Percentiles rank a stretch among this genome's conserved stretches.
Conservation (phyloP, 441 rosid genomes). For the Sinapis alba region DNA sequence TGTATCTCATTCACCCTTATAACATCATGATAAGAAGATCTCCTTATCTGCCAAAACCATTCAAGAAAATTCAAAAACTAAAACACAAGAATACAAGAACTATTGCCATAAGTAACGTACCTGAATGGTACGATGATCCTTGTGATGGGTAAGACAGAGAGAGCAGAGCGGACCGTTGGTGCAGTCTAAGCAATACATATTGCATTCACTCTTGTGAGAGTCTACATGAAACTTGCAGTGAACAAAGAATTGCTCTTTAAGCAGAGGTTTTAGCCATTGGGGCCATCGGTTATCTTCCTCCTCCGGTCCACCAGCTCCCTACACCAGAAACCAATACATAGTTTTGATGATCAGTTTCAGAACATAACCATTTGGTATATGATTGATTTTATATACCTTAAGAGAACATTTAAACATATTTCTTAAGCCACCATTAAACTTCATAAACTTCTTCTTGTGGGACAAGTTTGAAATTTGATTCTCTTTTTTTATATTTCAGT, state of each 20-base stretch:
- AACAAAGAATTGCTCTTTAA: conserved; percentile 57
- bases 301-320: too few relatives aligned
- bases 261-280: too few relatives aligned
- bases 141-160: conserved; percentile 73
- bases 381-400: not conserved
- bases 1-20: conserved; percentile 90
- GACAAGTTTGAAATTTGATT: conserved; percentile 21
- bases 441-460: conserved; percentile 4
- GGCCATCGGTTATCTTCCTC: too few relatives aligned
- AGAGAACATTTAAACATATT: not conserved
- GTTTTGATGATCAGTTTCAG: too few relatives aligned
- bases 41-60: conserved; percentile 69
- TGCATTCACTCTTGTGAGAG: conserved; percentile 93
- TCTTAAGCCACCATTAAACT: not conserved
- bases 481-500: not conserved
- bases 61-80: conserved; percentile 2
- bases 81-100: not conserved
- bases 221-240: conserved; percentile 84
- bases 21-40: conserved; percentile 98
- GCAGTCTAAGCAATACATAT: conserved; percentile 92
- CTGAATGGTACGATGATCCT: conserved; percentile 83
- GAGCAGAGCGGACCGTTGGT: conserved; percentile 81
- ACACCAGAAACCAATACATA: not conserved
- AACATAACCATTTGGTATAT: too few relatives aligned
- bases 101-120: conserved; percentile 46